phyloP scores from a whole-genome alignment of 2,329 filamentous ascomycete species.

The Dothideomycetes sp. region DNA sequence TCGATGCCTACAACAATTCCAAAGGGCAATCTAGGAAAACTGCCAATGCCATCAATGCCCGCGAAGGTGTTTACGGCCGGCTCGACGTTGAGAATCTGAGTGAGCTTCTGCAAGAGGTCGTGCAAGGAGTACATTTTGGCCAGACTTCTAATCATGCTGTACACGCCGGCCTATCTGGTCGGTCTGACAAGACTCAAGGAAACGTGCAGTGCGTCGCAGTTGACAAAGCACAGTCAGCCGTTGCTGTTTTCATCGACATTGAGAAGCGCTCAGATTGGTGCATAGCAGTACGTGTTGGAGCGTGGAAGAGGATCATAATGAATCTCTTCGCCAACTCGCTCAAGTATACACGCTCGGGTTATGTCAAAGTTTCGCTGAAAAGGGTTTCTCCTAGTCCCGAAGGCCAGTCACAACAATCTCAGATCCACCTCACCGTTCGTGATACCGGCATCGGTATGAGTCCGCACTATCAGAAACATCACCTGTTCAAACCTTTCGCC shows the following conservation, averaged over 20 bases:
- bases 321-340: constrained; percentile 35
- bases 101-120: constrained; percentile 1
- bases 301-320: constrained; percentile 33
- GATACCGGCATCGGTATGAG: constrained; percentile 26
- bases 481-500: constrained; percentile 20
- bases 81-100: neutral
- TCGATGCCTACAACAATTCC: constrained; percentile 11
- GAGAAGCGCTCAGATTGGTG: constrained; percentile 1
- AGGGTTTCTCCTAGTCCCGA: neutral
- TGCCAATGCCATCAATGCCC: neutral
- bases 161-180: neutral
- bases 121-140: constrained; percentile 3
- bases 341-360: constrained; percentile 31
- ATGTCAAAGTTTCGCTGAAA: constrained; percentile 18
- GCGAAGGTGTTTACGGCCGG: neutral
- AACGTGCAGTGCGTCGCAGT: neutral
- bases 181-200: neutral
- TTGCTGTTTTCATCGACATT: neutral
- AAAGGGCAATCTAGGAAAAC: neutral
- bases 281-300: constrained; percentile 1
- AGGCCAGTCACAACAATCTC: neutral
- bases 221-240: neutral
- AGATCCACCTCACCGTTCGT: constrained; percentile 10
- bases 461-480: constrained; percentile 16
- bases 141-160: constrained; percentile 2